Conservation (phyloP, 1,284 basidiomycete genomes). For the Moesziomyces globuligerus region DNA sequence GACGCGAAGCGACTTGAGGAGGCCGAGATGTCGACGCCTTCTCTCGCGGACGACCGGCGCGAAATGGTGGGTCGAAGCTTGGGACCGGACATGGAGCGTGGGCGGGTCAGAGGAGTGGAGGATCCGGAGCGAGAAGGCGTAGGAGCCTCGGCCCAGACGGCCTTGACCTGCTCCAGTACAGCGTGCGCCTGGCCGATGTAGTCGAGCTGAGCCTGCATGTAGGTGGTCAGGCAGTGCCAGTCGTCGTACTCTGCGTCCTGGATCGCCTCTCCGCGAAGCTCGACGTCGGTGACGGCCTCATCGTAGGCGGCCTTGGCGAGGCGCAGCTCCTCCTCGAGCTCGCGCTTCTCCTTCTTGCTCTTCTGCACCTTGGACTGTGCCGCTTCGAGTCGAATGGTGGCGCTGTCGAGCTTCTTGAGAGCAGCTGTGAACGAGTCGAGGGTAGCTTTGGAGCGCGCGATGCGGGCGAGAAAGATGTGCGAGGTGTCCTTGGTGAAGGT, state of each 20-base stretch:
- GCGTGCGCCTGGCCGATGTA: constrained; percentile 50
- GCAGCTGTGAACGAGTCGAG: constrained; percentile 43
- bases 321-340: constrained; percentile 58
- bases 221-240: constrained; percentile 43
- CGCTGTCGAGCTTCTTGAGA: constrained; percentile 51
- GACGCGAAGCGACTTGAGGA: constrained; percentile 18
- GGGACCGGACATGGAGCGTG: constrained; percentile 10
- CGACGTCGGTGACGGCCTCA: constrained; percentile 54
- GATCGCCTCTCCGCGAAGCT: constrained; percentile 47
- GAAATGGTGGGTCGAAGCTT: constrained; percentile 31
- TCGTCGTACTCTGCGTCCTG: constrained; percentile 54
- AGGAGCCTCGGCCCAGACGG: constrained; percentile 19
- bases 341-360: constrained; percentile 61
- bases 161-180: constrained; percentile 51
- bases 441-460: constrained; percentile 43
- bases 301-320: constrained; percentile 56
- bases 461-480: constrained; percentile 43
- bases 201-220: constrained; percentile 54
- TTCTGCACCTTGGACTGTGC: constrained; percentile 57
- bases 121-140: constrained; percentile 5
- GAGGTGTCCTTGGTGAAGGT: constrained; percentile 45
- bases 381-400: constrained; percentile 42
- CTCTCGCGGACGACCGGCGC: constrained; percentile 22
- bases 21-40: constrained; percentile 11
- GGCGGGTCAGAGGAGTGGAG: constrained; percentile 13